phyloP scores from a whole-genome alignment of 495 filamentous ascomycete species.

The Apodospora peruviana region DNA sequence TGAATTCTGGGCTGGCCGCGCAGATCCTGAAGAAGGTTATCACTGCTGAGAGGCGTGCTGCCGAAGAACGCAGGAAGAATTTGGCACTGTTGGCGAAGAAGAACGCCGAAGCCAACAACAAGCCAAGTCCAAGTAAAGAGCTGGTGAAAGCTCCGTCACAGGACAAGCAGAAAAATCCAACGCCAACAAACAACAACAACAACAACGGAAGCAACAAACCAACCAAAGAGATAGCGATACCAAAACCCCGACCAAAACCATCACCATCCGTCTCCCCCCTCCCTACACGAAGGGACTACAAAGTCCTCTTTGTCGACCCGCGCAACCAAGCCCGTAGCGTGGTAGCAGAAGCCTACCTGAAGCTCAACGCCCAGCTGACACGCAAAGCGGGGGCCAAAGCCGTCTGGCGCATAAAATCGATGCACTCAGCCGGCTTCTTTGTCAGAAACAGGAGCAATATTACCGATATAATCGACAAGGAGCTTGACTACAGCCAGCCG shows the following conservation, averaged over 20 bases:
- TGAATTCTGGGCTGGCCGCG: slow-evolving; percentile 2
- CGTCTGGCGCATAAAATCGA: slow-evolving; percentile 14
- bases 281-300: slow-evolving; percentile 5
- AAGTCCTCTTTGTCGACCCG: slow-evolving; percentile 22
- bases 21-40: background rate
- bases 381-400: background rate
- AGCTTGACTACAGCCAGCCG: slow-evolving; percentile 16
- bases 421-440: slow-evolving; percentile 23
- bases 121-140: background rate
- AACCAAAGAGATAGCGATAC: too few species aligned
- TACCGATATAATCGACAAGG: slow-evolving; percentile 7
- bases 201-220: background rate
- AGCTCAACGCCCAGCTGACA: slow-evolving; percentile 13
- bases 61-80: background rate
- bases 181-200: background rate
- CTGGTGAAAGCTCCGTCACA: background rate
- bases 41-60: background rate
- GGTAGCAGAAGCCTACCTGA: slow-evolving; percentile 15
- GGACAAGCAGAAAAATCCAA: background rate
- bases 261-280: slow-evolving; percentile 3
- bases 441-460: slow-evolving; percentile 6
- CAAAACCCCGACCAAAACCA: too few species aligned
- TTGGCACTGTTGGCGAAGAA: background rate
- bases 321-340: slow-evolving; percentile 16
- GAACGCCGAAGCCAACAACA: background rate